Base-by-base conservation (phyloP, 192 early-diverging fungal genomes). In the Martensiomyces pterosporus region DNA sequence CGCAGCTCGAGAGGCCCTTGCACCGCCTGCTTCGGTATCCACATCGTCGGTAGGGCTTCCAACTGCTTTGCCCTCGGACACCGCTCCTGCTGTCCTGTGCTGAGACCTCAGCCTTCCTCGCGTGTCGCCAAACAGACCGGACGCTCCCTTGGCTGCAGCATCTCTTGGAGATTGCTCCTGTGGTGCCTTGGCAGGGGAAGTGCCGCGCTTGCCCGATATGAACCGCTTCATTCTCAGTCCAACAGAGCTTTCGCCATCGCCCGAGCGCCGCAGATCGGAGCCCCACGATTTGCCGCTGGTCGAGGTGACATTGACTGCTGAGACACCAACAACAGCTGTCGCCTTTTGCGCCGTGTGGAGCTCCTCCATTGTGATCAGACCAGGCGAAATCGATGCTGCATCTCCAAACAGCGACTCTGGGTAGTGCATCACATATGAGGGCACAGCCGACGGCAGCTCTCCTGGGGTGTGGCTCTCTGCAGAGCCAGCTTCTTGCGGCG, bases 361-460 rank as follows among this genome's bases (percentile, higher is more conserved):
- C 8, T 72, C 68, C 12, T 72, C 68, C 22, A 72, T 72, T 3
- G 68, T 72, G 18, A 60, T 64, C 19, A 72, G 39, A 0, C 52
- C 68, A 3, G 68, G 61, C 16, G 56, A 47, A 15, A 64, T 54
- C 3, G 61, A 60, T 9, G 62, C 52, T 5, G 56, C 39, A 24
- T 72, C 68, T 27, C 68, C 68, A 35, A 72, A 72, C 35, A 72
- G 52, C 0, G 60, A 64, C 27, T 64, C 68, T 10, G 68, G 57
- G 37, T 72, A 72, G 57, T 72, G 68, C 68, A 72, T 72, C 29
- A 64, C 56, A 24, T 72, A 72, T 9, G 68, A 72, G 2, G 68
- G 68, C 16, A 55, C 60, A 2, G 53, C 29, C 6, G 29, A 8
- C 29, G 29, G 29, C 29, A 44, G 38, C 21, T 48, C 46, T 9